Base-by-base conservation (phyloP, 129 eudicot genomes). In the Pittosporum tobira region DNA sequence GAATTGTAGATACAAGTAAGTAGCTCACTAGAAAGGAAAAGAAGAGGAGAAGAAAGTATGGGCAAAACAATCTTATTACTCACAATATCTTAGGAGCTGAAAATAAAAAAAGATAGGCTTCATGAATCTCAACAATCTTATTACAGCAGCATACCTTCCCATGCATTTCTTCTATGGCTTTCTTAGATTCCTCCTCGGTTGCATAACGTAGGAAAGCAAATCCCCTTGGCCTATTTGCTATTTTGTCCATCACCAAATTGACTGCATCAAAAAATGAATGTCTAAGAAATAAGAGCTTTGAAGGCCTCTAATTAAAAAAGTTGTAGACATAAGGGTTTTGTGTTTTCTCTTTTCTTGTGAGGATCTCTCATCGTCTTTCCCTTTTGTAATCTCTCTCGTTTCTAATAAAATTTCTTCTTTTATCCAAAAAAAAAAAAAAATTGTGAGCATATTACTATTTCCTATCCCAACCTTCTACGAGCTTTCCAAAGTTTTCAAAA, bases 161-260 rank as follows among this genome's bases (percentile, higher is more conserved):
- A 78, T 91, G 98, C 95, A 91, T 91, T 59, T 95, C 98, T 74
- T 83, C 94, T 26, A 91, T 86, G 60, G 98, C 98, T 70, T 78
- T 83, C 51, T 76, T 77, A 49, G 95, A 83, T 66, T 86, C 95
- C 65, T 86, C 98, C 63, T 80, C 84, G 19, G 95, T 83, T 61
- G 87, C 84, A 70, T 86, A 91, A 20, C 78, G 76, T 49, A 91
- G 70, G 71, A 91, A 91, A 24, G 98, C 98, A 67, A 86, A 91
- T 42, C 98, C 98, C 73, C 94, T 78, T 45, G 98, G 87, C 79
- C 98, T 75, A 47, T 86, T 86, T 18, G 95, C 98, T 55, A 91
- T 81, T 46, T 59, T 86, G 71, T 91, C 98, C 98, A 86, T 86
- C 71, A 91, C 94, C 80, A 91, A 69, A 59, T 91, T 86, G 11